Base-by-base conservation (phyloP, 441 rosid species). In the Bruguiera hainesii region DNA sequence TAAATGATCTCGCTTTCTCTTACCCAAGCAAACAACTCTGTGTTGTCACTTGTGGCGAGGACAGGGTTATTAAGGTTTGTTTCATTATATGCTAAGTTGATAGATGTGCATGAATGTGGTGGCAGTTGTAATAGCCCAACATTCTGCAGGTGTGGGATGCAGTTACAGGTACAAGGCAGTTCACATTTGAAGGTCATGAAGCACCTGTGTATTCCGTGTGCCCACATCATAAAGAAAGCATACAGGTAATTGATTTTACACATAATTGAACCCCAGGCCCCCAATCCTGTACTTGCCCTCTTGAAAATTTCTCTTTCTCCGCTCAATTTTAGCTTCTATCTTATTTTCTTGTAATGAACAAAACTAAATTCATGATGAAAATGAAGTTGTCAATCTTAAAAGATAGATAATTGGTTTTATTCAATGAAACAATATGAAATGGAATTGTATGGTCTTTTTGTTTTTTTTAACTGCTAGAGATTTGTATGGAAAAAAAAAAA, bases 71-170 rank as follows among this genome's bases (percentile, higher is more conserved):
- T 39, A 90, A 83, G 94, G 96, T 90, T 67, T 73, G 73, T 71
- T 71, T 64, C 50, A 20, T 13, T 58, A 28, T 35, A 61, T 71
- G 19, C 26, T 61, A 19, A 30, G 73, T 42, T 78, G 31, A 33
- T 60, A 30, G 48, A 46, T 20, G 35, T 71, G 56, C 59, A 39
- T 23, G 55, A 55, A 37, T 61, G 60, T 57, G 64, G 67, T 71
- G 52, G 60, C 39, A 4, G 35, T 75, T 68, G 51, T 61, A 70
- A 67, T 64, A 66, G 59, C 56, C 61, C 16, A 56, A 48, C 16
- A 64, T 66, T 73, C 57, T 76, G 76, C 80, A 87, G 96, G 96
- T 89, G 21, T 89, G 96, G 96, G 93, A 89, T 84, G 85, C 87
- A 49, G 76, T 69, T 52, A 76, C 86, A 0, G 96, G 93, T 60